Percentiles rank a stretch among this genome's conserved stretches.
Conservation (phyloP, 129 eudicot genomes). For the Chrysanthemum seticuspe region DNA sequence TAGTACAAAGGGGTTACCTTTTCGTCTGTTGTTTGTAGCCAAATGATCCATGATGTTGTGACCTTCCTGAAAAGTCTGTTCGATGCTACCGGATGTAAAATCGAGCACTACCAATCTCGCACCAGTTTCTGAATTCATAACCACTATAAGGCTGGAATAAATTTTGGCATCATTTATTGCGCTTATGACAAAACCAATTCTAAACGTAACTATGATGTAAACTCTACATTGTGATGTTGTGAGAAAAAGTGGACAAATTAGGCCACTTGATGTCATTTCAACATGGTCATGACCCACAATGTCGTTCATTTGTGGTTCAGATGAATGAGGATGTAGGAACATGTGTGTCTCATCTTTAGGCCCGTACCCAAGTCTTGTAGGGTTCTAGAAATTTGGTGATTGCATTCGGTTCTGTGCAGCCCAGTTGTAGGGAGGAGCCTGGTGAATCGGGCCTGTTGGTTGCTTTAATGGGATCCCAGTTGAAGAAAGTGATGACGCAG, state of each 20-base stretch:
- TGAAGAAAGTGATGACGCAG: slow-evolving; percentile 53
- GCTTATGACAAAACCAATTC: too few species aligned
- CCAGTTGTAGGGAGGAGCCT: slow-evolving; percentile 79
- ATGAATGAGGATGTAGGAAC: slow-evolving; percentile 82
- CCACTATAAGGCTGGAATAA: too few species aligned
- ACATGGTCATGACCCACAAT: slow-evolving; percentile 52
- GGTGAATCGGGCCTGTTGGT: slow-evolving; percentile 47
- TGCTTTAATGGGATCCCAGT: slow-evolving; percentile 55
- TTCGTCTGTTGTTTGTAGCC: too few species aligned
- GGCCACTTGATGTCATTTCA: slow-evolving; percentile 96
- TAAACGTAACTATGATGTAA: too few species aligned
- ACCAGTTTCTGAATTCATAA: too few species aligned
- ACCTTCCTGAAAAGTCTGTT: too few species aligned
- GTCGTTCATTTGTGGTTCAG: slow-evolving; percentile 65
- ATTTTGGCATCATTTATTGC: too few species aligned
- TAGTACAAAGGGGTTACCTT: too few species aligned
- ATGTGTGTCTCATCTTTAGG: slow-evolving; percentile 81
- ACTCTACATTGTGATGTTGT: too few species aligned
- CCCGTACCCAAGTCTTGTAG: slow-evolving; percentile 50
- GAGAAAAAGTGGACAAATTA: slow-evolving; percentile 15
- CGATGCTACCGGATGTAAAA: too few species aligned
- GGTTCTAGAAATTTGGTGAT: slow-evolving; percentile 56
- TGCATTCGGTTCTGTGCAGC: slow-evolving; percentile 45
- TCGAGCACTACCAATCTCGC: too few species aligned
- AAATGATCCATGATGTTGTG: too few species aligned